phyloP scores from a whole-genome alignment of 352 stramenopile species.

The Phytophthora pluvialis region DNA sequence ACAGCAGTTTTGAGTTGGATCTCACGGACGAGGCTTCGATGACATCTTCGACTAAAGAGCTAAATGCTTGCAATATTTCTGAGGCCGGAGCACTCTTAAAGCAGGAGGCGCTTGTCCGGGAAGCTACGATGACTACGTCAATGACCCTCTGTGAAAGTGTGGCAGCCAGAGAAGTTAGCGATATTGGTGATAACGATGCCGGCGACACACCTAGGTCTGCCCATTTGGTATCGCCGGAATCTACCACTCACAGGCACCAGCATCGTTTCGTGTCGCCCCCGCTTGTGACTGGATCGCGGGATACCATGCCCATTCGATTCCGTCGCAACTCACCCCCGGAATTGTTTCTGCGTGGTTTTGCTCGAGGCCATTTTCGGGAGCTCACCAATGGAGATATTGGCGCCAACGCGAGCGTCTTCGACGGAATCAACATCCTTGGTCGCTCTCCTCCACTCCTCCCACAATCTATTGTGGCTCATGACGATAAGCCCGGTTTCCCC shows the following conservation, averaged over 20 bases:
- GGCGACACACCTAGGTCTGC: neutral
- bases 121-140: constrained; percentile 30
- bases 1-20: constrained; percentile 24
- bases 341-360: constrained; percentile 63
- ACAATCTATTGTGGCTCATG: constrained; percentile 17
- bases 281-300: constrained; percentile 50
- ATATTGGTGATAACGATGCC: constrained; percentile 2
- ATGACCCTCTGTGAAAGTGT: constrained; percentile 4
- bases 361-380: constrained; percentile 35
- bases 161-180: neutral
- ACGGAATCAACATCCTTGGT: constrained; percentile 51
- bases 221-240: constrained; percentile 13
- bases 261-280: constrained; percentile 60
- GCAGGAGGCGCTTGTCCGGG: constrained; percentile 31
- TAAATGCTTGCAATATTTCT: constrained; percentile 30
- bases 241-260: constrained; percentile 12
- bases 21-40: constrained; percentile 15
- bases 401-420: constrained; percentile 11
- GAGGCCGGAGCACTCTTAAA: constrained; percentile 25
- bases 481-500: constrained; percentile 16
- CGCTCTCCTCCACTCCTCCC: constrained; percentile 37
- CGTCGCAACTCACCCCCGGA: constrained; percentile 76
- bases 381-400: constrained; percentile 26
- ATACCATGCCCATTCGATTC: constrained; percentile 40
- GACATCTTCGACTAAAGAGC: constrained; percentile 16